Conservation (phyloP, 108 stramenopile genomes). For the Cyclotella kingstonii region DNA sequence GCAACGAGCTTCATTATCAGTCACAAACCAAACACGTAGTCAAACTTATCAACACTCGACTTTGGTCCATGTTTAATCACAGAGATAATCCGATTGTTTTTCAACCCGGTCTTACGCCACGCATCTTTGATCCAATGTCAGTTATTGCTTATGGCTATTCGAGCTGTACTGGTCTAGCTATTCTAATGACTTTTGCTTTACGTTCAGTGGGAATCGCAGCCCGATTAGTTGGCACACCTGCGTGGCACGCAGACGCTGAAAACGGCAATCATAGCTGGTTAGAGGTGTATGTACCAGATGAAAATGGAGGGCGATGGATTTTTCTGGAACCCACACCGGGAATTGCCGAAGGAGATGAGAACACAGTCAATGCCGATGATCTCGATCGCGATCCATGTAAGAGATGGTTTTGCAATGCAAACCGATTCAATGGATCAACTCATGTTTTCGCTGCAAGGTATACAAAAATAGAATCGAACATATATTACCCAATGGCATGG, state of each 20-base stretch:
- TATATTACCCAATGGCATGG: constrained; percentile 83
- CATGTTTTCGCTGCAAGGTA: constrained; percentile 67
- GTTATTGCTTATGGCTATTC: constrained; percentile 82
- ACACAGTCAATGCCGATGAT: constrained; percentile 51
- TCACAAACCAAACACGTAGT: constrained; percentile 49
- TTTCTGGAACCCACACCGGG: constrained; percentile 81
- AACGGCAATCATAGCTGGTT: constrained; percentile 93
- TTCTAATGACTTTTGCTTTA: constrained; percentile 66
- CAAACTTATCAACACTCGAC: constrained; percentile 54
- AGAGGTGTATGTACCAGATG: constrained; percentile 62
- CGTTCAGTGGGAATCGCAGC: constrained; percentile 74
- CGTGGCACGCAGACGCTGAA: constrained; percentile 69
- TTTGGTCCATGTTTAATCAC: constrained; percentile 58
- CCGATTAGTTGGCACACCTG: constrained; percentile 83
- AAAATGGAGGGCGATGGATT: constrained; percentile 54
- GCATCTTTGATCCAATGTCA: constrained; percentile 87
- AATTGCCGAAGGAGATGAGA: constrained; percentile 38
- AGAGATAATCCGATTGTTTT: constrained; percentile 56
- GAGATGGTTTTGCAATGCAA: constrained; percentile 83
- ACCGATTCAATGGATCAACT: constrained; percentile 56
- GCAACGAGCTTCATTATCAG: not conserved
- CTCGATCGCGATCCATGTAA: constrained; percentile 72
- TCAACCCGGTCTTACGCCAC: constrained; percentile 66
- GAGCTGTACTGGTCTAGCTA: constrained; percentile 79
- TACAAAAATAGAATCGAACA: constrained; percentile 6